Conservation (phyloP, 2,329 filamentous ascomycete species). For the Sarocladiaceae sp. region DNA sequence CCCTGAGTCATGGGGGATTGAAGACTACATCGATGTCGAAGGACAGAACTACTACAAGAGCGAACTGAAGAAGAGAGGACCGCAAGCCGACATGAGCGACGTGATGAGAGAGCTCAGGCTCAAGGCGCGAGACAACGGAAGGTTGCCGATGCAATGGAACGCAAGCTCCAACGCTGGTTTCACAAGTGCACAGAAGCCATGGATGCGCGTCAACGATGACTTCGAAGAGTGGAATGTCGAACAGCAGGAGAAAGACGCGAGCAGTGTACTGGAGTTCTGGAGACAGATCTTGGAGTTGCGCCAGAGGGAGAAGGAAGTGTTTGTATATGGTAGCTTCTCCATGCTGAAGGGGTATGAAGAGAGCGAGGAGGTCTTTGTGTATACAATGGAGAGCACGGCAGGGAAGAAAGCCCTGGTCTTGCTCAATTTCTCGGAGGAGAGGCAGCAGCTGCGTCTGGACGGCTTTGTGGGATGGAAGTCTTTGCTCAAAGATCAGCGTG, state of each 20-base stretch:
- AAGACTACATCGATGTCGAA: slow-evolving; percentile 37
- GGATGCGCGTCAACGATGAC: slow-evolving; percentile 24
- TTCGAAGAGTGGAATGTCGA: slow-evolving; percentile 17
- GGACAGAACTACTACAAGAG: slow-evolving; percentile 31
- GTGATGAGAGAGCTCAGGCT: slow-evolving; percentile 34
- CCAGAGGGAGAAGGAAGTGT: slow-evolving; percentile 14
- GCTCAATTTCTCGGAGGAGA: neutral
- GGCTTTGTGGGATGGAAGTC: neutral
- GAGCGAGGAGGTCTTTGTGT: slow-evolving; percentile 8
- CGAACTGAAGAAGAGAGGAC: slow-evolving; percentile 14
- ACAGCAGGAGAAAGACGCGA: slow-evolving; percentile 7
- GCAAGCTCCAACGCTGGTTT: slow-evolving; percentile 38
- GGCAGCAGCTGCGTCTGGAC: neutral
- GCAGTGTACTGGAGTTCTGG: slow-evolving; percentile 17
- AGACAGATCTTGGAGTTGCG: slow-evolving; percentile 14
- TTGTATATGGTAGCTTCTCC: slow-evolving; percentile 18
- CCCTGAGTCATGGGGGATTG: slow-evolving; percentile 33
- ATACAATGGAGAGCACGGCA: slow-evolving; percentile 1
- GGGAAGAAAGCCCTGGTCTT: slow-evolving; percentile 6
- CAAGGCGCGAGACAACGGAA: slow-evolving; percentile 21
- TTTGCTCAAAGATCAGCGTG: neutral
- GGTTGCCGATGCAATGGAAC: slow-evolving; percentile 42
- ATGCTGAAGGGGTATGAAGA: slow-evolving; percentile 13
- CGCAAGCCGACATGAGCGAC: slow-evolving; percentile 22
- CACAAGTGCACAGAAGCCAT: slow-evolving; percentile 17